Evolutionary conservation across 1,139 yeast genomes (phyloP), one percentile per base, ranked within the genome.

Genomic region (Tardiomyces digboiensis): DNA sequence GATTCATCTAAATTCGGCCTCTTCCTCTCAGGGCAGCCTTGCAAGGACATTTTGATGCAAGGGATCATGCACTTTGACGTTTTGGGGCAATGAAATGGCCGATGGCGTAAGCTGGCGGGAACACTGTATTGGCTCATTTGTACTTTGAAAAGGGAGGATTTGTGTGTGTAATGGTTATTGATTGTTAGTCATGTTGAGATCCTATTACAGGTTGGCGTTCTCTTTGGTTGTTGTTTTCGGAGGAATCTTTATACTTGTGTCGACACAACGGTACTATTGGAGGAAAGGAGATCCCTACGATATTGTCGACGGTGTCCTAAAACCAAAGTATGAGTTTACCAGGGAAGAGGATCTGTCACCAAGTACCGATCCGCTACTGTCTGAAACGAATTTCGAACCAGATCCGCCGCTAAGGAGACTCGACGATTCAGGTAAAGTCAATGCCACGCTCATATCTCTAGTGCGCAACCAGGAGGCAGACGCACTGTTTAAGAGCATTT

Each of bases 401-500:
- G 33, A n/a, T 5, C 16, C 5, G 3, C 33, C 33, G 33, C 33
- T 26, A 3, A n/a, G 33, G 10, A n/a, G 33, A 5, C 12, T 26
- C 5, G 33, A 16, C 5, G 33, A 26, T 16, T 5, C 12, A 3
- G 7, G 10, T 19, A 60, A 67, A 18, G 89, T 83, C 14, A 82
- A 78, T 54, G 95, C 95, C 2, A 82, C 95, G 0, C 71, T 86
- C 40, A 59, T 83, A 19, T 77, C 88, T 2, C 65, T 86, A 46
- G 94, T 82, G 10, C 66, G 88, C 46, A 83, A 84, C 57, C 55
- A 71, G 5, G 95, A 86, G 56, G 58, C 72, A 16, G 54, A 53
- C 0, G 71, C 64, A 1, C 71, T 85, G 14, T 59, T 75, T 0
- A 54, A 56, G 12, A 74, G 93, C 2, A 76, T 86, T 44, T 57